Conservation (phyloP, 1,284 basidiomycete species). For the Malassezia sympodialis region DNA sequence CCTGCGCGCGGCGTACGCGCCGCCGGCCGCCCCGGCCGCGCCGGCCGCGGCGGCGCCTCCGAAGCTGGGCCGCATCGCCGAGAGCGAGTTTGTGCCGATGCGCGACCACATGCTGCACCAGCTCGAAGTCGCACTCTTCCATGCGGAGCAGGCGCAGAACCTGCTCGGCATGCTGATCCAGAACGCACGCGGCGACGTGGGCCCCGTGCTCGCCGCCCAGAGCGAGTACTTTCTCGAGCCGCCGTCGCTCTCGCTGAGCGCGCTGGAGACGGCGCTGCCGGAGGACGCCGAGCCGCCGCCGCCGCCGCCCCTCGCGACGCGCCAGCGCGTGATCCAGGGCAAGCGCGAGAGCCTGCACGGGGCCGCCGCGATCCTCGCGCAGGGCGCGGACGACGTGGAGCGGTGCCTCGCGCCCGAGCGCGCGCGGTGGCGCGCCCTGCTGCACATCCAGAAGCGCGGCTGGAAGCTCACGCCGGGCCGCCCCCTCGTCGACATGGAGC, state of each 20-base stretch:
- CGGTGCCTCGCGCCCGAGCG: constrained; percentile 18
- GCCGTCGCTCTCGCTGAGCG: constrained; percentile 10
- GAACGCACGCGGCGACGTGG: background rate
- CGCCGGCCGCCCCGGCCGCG: background rate
- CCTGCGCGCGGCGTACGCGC: background rate
- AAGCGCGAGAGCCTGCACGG: constrained; percentile 21
- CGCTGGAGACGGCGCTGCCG: background rate
- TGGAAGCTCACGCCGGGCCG: constrained; percentile 34
- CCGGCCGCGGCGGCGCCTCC: background rate
- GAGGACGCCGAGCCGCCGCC: constrained; percentile 9
- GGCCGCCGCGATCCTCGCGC: constrained; percentile 24
- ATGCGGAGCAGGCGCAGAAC: constrained; percentile 34
- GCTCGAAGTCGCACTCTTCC: constrained; percentile 30
- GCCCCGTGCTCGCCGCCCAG: constrained; percentile 11
- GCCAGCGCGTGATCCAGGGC: constrained; percentile 24
- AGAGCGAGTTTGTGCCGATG: constrained; percentile 28
- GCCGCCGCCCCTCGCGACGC: constrained; percentile 10
- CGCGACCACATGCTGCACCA: constrained; percentile 24
- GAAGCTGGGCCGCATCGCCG: constrained; percentile 24
- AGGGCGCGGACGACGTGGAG: constrained; percentile 26
- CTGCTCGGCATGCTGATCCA: constrained; percentile 32
- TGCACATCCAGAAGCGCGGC: constrained; percentile 23
- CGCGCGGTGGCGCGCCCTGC: constrained; percentile 26
- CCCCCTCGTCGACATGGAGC: constrained; percentile 32
- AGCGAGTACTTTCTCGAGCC: constrained; percentile 15